Conservation (phyloP, 2,329 filamentous ascomycete genomes). For the Nemania abortiva region DNA sequence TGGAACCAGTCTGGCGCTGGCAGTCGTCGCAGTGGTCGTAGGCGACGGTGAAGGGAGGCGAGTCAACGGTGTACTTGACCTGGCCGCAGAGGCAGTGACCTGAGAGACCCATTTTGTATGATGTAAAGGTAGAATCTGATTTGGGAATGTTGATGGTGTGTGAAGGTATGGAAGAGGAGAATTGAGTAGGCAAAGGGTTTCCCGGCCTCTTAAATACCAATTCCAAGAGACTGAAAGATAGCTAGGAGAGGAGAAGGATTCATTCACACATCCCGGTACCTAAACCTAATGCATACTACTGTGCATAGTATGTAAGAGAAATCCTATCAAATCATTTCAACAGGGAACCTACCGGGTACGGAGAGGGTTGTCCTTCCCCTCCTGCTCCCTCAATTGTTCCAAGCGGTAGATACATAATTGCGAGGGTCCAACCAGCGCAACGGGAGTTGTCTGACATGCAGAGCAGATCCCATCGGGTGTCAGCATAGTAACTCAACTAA, state of each 20-base stretch:
- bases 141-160: constrained; percentile 13
- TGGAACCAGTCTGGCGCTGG: constrained; percentile 76
- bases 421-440: constrained; percentile 20
- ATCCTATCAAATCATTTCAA: constrained; percentile 35
- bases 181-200: constrained; percentile 19
- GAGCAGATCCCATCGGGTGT: constrained; percentile 34
- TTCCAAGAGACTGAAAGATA: background rate
- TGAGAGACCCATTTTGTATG: constrained; percentile 70
- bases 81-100: constrained; percentile 79
- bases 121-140: constrained; percentile 20
- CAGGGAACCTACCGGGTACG: constrained; percentile 24
- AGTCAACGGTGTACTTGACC: constrained; percentile 73
- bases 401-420: background rate
- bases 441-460: constrained; percentile 36
- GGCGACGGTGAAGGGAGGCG: constrained; percentile 58
- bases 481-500: constrained; percentile 35
- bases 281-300: constrained; percentile 38
- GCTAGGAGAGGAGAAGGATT: constrained; percentile 20
- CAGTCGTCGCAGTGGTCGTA: constrained; percentile 81
- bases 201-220: constrained; percentile 15
- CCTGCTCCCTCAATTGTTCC: background rate
- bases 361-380: constrained; percentile 12
- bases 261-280: constrained; percentile 24
- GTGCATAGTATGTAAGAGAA: constrained; percentile 10
- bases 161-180: constrained; percentile 15